A percentile compares a stretch with the other conserved stretches of the same genome.
These are phyloP conservation scores for Alternaria incomplexa DNA, from an alignment of 2,329 filamentous ascomycete species.

Conservation along the genomic window DNA sequence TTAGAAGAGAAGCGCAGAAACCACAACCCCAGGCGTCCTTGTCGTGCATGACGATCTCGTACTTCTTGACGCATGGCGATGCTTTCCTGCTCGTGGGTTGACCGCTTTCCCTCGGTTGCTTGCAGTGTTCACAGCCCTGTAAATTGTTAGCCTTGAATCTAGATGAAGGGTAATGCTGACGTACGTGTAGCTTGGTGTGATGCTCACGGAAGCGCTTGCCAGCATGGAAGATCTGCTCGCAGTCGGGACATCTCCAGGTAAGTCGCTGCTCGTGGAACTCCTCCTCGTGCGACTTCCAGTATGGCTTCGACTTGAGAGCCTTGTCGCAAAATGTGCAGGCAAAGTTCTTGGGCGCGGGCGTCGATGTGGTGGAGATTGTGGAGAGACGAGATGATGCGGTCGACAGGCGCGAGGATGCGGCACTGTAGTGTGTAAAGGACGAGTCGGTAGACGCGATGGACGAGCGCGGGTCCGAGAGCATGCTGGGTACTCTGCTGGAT, in stretches of 20 bases:
- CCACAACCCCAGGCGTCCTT: constrained; percentile 73
- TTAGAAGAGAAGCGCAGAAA: constrained; percentile 68
- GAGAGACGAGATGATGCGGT: constrained; percentile 48
- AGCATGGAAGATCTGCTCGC: constrained; percentile 71
- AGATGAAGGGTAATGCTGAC: constrained; percentile 23
- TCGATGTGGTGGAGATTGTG: constrained; percentile 42
- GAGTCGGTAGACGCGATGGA: constrained; percentile 49
- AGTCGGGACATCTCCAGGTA: constrained; percentile 71
- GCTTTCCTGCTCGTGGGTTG: constrained; percentile 62
- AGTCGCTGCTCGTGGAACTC: constrained; percentile 73
- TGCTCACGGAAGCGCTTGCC: constrained; percentile 73
- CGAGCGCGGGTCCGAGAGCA: constrained; percentile 45
- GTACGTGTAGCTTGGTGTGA: constrained; percentile 68
- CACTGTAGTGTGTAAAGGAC: constrained; percentile 46
- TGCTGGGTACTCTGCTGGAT: constrained; percentile 47
- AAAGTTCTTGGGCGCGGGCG: constrained; percentile 47
- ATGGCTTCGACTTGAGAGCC: constrained; percentile 70
- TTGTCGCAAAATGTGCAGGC: constrained; percentile 62
- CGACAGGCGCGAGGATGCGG: constrained; percentile 45
- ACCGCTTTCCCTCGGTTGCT: constrained; percentile 64
- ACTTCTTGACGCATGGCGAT: constrained; percentile 48
- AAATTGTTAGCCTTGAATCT: constrained; percentile 17
- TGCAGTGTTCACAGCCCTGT: constrained; percentile 65
- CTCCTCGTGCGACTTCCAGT: constrained; percentile 74
- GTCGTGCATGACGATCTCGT: constrained; percentile 60